Conservation (phyloP, 371 early-diverging fungal species). For the Conidiobolus incongruus region DNA sequence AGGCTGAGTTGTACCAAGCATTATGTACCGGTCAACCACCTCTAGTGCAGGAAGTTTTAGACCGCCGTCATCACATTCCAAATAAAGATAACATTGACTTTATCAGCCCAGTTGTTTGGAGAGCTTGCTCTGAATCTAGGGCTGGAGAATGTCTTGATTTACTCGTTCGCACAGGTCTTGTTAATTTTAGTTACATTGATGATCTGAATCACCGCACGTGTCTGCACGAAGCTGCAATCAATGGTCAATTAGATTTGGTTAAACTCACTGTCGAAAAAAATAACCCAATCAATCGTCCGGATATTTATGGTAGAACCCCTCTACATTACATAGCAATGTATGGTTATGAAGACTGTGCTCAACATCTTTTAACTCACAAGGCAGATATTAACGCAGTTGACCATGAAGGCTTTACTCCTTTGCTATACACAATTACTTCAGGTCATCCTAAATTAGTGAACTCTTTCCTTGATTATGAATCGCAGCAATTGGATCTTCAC, state of each 20-base stretch:
- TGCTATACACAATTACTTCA: slow-evolving; percentile 64
- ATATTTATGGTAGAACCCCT: slow-evolving; percentile 73
- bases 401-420: slow-evolving; percentile 70
- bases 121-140: slow-evolving; percentile 49
- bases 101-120: slow-evolving; percentile 52
- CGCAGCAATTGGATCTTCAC: slow-evolving; percentile 5
- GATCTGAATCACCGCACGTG: slow-evolving; percentile 78
- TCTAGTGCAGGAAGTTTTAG: slow-evolving; percentile 29
- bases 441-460: slow-evolving; percentile 55
- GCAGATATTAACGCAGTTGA: slow-evolving; percentile 43
- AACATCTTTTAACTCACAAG: slow-evolving; percentile 28
- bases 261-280: slow-evolving; percentile 29
- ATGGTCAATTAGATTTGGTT: slow-evolving; percentile 34
- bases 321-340: slow-evolving; percentile 85
- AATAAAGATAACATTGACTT: neutral
- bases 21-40: slow-evolving; percentile 21
- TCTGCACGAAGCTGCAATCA: slow-evolving; percentile 73
- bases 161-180: slow-evolving; percentile 30
- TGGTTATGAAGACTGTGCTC: slow-evolving; percentile 46
- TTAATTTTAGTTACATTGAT: slow-evolving; percentile 57
- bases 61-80: slow-evolving; percentile 15
- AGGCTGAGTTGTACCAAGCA: slow-evolving; percentile 27
- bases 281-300: slow-evolving; percentile 35
- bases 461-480: slow-evolving; percentile 37
- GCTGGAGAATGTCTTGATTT: slow-evolving; percentile 24